These are phyloP conservation scores for Trichophyton mentagrophytes DNA, from an alignment of 2,329 filamentous ascomycete species.

Conservation along the genomic window DNA sequence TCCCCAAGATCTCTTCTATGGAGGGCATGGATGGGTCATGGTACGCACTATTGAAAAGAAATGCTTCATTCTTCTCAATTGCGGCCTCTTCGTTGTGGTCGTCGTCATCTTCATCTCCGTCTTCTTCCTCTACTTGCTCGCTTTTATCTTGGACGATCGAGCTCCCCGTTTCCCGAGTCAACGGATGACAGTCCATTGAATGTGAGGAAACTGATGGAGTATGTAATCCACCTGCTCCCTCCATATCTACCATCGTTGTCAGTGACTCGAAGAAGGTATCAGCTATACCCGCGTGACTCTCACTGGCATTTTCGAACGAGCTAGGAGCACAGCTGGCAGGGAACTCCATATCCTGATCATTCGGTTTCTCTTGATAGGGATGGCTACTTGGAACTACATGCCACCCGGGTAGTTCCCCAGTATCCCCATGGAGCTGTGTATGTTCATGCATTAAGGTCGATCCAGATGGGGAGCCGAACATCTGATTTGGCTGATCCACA, in stretches of 20 bases:
- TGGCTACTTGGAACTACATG: neutral
- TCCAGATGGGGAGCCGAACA: neutral
- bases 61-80: neutral
- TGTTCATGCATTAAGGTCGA: neutral
- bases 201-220: neutral
- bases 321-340: neutral
- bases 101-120: neutral
- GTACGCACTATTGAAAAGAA: neutral
- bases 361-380: neutral
- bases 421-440: neutral
- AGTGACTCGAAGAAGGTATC: neutral
- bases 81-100: neutral
- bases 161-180: neutral
- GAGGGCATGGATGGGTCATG: neutral
- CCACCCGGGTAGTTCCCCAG: neutral
- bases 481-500: neutral
- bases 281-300: neutral
- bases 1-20: neutral
- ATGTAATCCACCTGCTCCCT: neutral
- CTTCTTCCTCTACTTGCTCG: neutral
- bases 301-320: neutral
- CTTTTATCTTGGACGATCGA: neutral
- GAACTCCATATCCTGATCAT: neutral
- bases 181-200: neutral
- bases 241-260: neutral